Evolutionary conservation across 441 rosid genomes (phyloP), one percentile per base, ranked within the genome.

Genomic region (Euphorbia celastroides): DNA sequence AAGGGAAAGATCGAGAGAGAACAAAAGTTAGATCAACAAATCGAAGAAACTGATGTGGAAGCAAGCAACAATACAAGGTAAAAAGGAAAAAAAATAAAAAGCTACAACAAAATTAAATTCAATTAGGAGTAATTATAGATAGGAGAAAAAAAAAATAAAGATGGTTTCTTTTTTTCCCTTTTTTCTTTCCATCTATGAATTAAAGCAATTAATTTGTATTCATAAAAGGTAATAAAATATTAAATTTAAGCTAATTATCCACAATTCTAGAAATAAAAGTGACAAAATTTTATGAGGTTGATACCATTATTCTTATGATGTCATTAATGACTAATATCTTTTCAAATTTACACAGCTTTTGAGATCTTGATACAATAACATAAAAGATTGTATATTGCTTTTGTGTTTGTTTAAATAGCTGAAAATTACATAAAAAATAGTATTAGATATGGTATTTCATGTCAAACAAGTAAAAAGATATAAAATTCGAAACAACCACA

Each of bases 1-100:
- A 70, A 63, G 76, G 80, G 71, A 83, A 82, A 82, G 92, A 83
- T 86, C 84, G 79, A 82, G 79, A 82, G 79, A 73, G 70, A 51
- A 60, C 75, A 76, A 62, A 52, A 65, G 75, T 93, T 85, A 78
- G 97, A 88, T 93, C 96, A 90, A 84, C 93, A 80, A 93, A 88
- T 82, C 82, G 75, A 82, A 79, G 83, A 81, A 79, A 77, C 72
- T 74, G 80, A 55, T 76, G 79, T 70, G 78, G 74, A 68, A 73
- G 80, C 72, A 75, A 80, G 79, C 64, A 62, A 36, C 58, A 48
- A 50, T 50, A 48, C 52, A 71, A 70, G 78, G 72, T 80, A 74
- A 80, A 64, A 78, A 70, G 64, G 57, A 71, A 57, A 56, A 66
- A 23, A 50, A n/a, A n/a, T n/a, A n/a, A 0, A 30, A 42, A 25